Percentiles rank a stretch among this genome's conserved stretches.
These are phyloP conservation scores for Leucocoprinus sp. DNA, from an alignment of 768 basidiomycete species.

Conservation along the genomic window DNA sequence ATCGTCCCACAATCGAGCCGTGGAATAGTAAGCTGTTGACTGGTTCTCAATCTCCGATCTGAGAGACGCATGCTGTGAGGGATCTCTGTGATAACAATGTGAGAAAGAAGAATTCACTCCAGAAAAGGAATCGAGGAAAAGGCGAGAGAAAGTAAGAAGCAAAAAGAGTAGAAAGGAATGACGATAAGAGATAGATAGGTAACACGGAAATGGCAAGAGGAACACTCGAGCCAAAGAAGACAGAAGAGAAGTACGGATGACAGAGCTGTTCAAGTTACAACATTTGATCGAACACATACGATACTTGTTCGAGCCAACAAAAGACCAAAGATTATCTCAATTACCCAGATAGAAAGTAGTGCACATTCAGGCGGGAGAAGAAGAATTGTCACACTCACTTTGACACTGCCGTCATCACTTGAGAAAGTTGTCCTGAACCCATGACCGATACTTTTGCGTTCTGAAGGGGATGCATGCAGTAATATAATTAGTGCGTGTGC, in stretches of 20 bases:
- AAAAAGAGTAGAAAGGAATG: background rate
- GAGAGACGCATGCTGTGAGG: conserved; percentile 64
- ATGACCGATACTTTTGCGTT: conserved; percentile 93
- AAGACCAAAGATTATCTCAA: background rate
- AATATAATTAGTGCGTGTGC: conserved; percentile 2
- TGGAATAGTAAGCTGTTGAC: conserved; percentile 81
- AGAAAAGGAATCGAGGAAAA: background rate
- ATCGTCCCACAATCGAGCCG: conserved; percentile 92
- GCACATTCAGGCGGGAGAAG: background rate
- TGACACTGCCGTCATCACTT: conserved; percentile 88
- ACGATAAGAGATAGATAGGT: background rate
- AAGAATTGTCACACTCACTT: conserved; percentile 37
- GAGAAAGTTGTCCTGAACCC: conserved; percentile 88
- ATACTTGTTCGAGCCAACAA: background rate
- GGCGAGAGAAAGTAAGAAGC: background rate
- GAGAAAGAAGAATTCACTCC: background rate
- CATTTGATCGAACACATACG: background rate
- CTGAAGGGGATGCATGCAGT: conserved; percentile 24
- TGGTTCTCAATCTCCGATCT: conserved; percentile 83
- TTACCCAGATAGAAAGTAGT: background rate
- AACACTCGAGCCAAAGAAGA: background rate
- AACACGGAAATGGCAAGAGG: background rate
- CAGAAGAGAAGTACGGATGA: background rate
- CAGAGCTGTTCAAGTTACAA: background rate
- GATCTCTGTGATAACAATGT: conserved; percentile 46